phyloP scores from a whole-genome alignment of 169 alveolate genomes.

The Eimeria maxima region DNA sequence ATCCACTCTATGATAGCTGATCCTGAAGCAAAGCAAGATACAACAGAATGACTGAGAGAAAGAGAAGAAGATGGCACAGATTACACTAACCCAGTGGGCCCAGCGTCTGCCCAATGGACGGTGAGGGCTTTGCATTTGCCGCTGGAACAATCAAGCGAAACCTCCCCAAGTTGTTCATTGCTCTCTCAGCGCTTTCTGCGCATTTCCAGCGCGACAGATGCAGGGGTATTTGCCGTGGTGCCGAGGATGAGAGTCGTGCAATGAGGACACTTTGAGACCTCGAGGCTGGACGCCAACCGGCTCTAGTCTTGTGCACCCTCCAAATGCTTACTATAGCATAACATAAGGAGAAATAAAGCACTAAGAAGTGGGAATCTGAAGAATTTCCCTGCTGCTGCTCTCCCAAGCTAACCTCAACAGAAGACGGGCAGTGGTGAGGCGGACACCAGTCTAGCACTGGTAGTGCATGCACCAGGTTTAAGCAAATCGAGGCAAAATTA shows the following conservation, averaged over 20 bases:
- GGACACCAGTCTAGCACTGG: background rate
- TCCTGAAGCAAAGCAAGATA: background rate
- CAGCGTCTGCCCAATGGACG: slow-evolving; percentile 95
- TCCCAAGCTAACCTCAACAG: background rate
- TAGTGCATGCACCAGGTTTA: background rate
- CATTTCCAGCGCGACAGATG: background rate
- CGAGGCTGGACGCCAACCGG: background rate
- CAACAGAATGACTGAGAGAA: background rate
- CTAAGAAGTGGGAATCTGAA: background rate
- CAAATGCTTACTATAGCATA: background rate
- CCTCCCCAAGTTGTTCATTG: slow-evolving; percentile 85
- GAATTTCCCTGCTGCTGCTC: background rate
- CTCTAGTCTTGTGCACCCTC: background rate
- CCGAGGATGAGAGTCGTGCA: background rate
- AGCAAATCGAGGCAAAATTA: background rate
- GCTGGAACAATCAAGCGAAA: slow-evolving; percentile 91
- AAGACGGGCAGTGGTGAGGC: background rate
- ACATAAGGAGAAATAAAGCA: background rate
- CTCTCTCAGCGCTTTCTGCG: background rate
- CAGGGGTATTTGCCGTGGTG: background rate
- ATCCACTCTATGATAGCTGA: too few relatives aligned
- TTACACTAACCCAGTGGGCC: slow-evolving; percentile 93
- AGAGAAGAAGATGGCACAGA: background rate
- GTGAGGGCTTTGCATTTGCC: slow-evolving; percentile 95
- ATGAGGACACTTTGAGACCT: background rate